Base-by-base conservation (phyloP, 1,284 basidiomycete genomes). In the Irpex sp. region DNA sequence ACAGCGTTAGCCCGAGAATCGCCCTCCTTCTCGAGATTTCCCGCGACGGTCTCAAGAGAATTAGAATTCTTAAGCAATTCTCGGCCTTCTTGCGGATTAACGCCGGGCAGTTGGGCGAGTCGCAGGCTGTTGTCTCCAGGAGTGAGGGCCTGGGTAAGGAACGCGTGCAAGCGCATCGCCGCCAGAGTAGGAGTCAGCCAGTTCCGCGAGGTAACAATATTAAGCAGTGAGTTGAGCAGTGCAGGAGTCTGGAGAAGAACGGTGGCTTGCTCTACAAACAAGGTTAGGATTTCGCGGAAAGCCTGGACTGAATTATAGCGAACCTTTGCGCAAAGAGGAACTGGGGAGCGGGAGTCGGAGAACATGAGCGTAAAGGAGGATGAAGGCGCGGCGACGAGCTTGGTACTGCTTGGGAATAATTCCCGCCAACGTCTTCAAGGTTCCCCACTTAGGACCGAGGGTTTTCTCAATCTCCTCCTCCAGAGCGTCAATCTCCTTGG, bases 171-270 rank as follows among this genome's bases (percentile, higher is more conserved):
- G 57, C 90, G 88, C 85, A 97, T 92, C 66, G 91, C 82, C 36
- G 85, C 80, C 37, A 95, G 79, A 0, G 94, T 90, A 0, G 94
- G 90, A 9, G 85, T 74, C n/a, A 98, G 86, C 96, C 96, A 99
- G 74, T 89, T 96, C 71, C 96, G 93, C 0, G 96, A 85, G 21
- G 93, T 83, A 0, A 91, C 82, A 70, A 98, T 94, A 69, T 89
- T 92, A 64, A 96, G 82, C 57, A 98, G 81, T 0, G 94, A 93
- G 61, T 86, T 91, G 38, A 98, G 83, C 3, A 97, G 78, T n/a
- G 82, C 74, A 3, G 92, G 92, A 0, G 85, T 83, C 68, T 88
- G 86, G 1, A 93, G 80, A 15, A 96, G 81, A 47, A 96, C 72
- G 61, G 82, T 72, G 15, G 80, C 78, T 83, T 92, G 92, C 64